Base-by-base conservation (phyloP, 257 asterid species). In the Linderniella brevidens region DNA sequence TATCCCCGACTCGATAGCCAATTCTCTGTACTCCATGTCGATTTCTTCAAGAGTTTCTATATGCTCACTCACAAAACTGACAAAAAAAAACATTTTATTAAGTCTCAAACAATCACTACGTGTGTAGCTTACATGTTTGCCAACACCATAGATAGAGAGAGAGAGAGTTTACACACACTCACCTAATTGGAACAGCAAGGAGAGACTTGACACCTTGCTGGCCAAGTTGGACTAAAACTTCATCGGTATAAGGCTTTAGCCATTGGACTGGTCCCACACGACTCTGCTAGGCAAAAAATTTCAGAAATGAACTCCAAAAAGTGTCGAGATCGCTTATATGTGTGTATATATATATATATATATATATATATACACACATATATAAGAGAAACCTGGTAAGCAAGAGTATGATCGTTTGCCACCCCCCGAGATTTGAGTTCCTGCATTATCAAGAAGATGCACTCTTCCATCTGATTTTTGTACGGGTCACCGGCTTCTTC, bases 211-310 rank as follows among this genome's bases (percentile, higher is more conserved):
- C 79, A 25, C 98, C 94, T 68, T 73, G 71, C 57, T 70, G 70
- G 55, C 96, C 98, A 65, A 88, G 96, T 65, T 88, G 92, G 11
- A 84, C 93, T 56, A 88, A 82, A 53, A 79, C 90, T 74, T 88
- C 94, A 63, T 84, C 98, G 0, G 98, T 88, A 68, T 88, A 88
- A 5, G 96, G 98, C 53, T 88, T 88, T 59, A 88, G 64, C 96
- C 98, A 88, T 55, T 88, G 85, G 51, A 88, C 98, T 13, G 98
- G 98, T 48, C 98, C 98, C 17, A 88, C 98, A 35, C 98, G 86
- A 57, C 98, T 84, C 98, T 88, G 67, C 35, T n/a, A 69, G 17
- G n/a, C n/a, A n/a, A n/a, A n/a, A n/a, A n/a, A n/a, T n/a, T 35
- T 3, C 15, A 45, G 4, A 4, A 5, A 14, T 45, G 4, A 17